A percentile compares a stretch with the other conserved stretches of the same genome.
Evolutionary conservation across 2,329 filamentous ascomycete species (phyloP).

Genomic region (Fonsecaea monophora): DNA sequence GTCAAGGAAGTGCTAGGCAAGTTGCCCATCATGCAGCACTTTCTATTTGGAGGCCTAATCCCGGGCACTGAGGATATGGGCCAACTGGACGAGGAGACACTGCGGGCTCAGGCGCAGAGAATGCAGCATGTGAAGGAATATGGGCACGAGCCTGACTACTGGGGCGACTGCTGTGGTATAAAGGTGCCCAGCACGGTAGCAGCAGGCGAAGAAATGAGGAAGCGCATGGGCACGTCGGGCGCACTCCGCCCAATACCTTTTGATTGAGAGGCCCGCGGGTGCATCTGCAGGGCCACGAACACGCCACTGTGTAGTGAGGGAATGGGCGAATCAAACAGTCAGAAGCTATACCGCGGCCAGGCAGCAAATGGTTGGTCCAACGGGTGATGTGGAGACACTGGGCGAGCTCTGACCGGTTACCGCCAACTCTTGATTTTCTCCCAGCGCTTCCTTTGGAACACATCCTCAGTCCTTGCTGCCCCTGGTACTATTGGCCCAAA

Average conservation of each 20-base stretch:
- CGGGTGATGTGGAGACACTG: neutral
- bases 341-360: neutral
- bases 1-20: constrained; percentile 90
- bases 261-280: constrained; percentile 44
- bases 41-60: constrained; percentile 86
- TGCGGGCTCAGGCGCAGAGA: constrained; percentile 53
- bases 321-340: constrained; percentile 19
- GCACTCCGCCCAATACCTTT: constrained; percentile 67
- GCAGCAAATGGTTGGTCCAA: constrained; percentile 4
- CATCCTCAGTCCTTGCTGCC: neutral
- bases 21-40: constrained; percentile 98
- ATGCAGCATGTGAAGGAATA: constrained; percentile 73
- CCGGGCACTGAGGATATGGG: constrained; percentile 82
- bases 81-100: constrained; percentile 62
- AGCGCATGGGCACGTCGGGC: constrained; percentile 65
- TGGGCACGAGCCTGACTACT: constrained; percentile 64
- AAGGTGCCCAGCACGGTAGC: constrained; percentile 94
- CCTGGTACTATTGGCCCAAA: neutral
- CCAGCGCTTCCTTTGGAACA: neutral
- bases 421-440: neutral
- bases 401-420: constrained; percentile 9
- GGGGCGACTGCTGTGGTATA: constrained; percentile 98
- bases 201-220: constrained; percentile 86
- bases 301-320: constrained; percentile 20
- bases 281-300: constrained; percentile 31